Evolutionary conservation across 148 eudicot genomes (phyloP), one percentile per base, ranked within the genome.

Genomic region (Dianthus caryophyllus): DNA sequence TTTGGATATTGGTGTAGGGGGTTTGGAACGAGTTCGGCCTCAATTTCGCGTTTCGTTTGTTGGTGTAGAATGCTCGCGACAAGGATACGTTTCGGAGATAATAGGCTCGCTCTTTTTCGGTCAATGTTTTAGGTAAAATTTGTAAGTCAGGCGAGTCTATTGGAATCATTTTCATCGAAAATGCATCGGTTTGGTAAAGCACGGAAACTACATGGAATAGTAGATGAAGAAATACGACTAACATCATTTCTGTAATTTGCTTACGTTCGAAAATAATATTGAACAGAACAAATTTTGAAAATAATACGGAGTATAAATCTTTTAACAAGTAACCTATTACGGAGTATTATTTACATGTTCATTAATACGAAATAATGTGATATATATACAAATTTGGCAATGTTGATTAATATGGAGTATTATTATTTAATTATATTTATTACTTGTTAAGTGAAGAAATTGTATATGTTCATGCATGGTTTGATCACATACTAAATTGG

Each of bases 101-200:
- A 10, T 61, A 17, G 2, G 2, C 12, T 61, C 48, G 65, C 2
- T 61, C 65, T 20, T 12, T 21, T 5, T 1, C 0, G n/a, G 48
- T 61, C 2, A 61, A 12, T 12, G 0, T 38, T 38, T 38, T 21
- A 39, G 65, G 65, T 5, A 61, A 38, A 9, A 61, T 38, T 21
- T 61, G 47, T 21, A 38, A 61, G 10, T 38, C 26, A 13, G 27
- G 65, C 5, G 65, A 38, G 65, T 61, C 48, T 0, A 61, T 61
- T 12, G 65, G 65, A 38, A 38, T 10, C 29, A 61, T 20, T 39
- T 61, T 20, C 65, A 61, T 61, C 9, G 48, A 38, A 38, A 61
- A 61, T 61, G 65, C 47, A 61, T 61, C 13, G 6, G 29, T 7
- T 38, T 38, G 48, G 48, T 39, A 61, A 61, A 61, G 48, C 11